These are phyloP conservation scores for Fragaria vesca DNA, from an alignment of 306 rosid species.

Conservation along the genomic window DNA sequence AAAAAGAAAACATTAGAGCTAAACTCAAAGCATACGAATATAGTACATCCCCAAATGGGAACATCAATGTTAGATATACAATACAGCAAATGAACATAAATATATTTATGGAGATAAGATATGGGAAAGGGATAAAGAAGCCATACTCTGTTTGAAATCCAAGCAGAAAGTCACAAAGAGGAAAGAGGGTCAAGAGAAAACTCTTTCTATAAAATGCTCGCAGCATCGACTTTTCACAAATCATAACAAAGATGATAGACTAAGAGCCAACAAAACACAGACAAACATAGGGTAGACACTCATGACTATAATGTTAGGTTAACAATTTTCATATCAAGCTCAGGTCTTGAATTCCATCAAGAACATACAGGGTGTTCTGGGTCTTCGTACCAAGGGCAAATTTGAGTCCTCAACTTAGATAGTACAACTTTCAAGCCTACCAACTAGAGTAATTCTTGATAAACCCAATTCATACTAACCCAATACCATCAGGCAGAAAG, in stretches of 20 bases:
- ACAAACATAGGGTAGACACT: background rate
- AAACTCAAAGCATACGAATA: background rate
- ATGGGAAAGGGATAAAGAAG: conserved; percentile 16
- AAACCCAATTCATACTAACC: background rate
- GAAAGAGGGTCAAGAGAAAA: conserved; percentile 47
- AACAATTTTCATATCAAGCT: background rate
- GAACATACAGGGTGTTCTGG: background rate
- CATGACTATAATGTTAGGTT: too few relatives aligned
- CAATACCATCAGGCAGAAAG: background rate
- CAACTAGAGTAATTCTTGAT: background rate
- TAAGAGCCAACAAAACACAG: background rate
- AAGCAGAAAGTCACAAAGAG: conserved; percentile 25
- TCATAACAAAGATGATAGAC: background rate
- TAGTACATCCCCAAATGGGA: background rate
- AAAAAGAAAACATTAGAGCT: background rate
- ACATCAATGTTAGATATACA: background rate
- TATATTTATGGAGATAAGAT: background rate
- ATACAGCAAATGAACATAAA: background rate
- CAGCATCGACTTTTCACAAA: background rate
- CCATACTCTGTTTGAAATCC: conserved; percentile 51
- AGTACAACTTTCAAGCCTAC: background rate
- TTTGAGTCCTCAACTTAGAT: background rate
- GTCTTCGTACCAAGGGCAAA: background rate
- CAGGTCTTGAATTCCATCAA: background rate
- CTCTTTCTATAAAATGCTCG: conserved; percentile 12